phyloP scores from a whole-genome alignment of 208 protist species.

The Wallacemonas sp. region DNA sequence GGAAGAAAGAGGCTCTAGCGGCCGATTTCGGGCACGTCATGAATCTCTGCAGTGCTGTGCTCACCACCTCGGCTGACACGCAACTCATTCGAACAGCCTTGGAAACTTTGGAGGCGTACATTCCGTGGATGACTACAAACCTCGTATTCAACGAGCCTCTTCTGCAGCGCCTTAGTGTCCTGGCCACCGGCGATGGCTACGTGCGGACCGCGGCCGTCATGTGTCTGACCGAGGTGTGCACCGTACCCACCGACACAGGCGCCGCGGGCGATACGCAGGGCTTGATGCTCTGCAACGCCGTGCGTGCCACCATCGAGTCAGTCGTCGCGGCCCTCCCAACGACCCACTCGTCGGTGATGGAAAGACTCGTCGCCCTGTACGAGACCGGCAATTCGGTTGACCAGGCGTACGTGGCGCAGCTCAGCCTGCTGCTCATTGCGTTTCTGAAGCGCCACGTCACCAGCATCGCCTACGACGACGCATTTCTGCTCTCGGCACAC shows the following conservation, averaged over 20 bases:
- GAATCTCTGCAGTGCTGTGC: slow-evolving; percentile 89
- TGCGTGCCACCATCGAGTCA: slow-evolving; percentile 54
- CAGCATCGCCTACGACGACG: slow-evolving; percentile 88
- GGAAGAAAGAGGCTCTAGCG: slow-evolving; percentile 95
- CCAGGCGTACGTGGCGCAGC: slow-evolving; percentile 85
- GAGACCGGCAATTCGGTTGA: slow-evolving; percentile 61
- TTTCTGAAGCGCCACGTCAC: slow-evolving; percentile 93
- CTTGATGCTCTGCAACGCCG: slow-evolving; percentile 65
- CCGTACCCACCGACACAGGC: slow-evolving; percentile 34
- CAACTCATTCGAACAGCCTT: slow-evolving; percentile 66
- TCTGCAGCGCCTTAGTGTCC: slow-evolving; percentile 42
- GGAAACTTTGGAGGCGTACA: slow-evolving; percentile 77
- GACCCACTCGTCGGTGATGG: slow-evolving; percentile 59
- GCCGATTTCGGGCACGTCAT: slow-evolving; percentile 96
- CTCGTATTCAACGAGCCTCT: slow-evolving; percentile 71
- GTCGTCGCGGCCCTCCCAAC: slow-evolving; percentile 76
- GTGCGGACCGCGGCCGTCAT: slow-evolving; percentile 51
- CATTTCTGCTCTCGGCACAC: slow-evolving; percentile 79
- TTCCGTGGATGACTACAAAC: slow-evolving; percentile 83
- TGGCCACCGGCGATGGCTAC: slow-evolving; percentile 41
- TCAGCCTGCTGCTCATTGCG: slow-evolving; percentile 93
- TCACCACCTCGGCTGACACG: slow-evolving; percentile 43
- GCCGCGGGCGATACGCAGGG: slow-evolving; percentile 58
- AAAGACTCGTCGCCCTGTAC: slow-evolving; percentile 63
- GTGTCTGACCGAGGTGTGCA: slow-evolving; percentile 78